Evolutionary conservation across 2,329 filamentous ascomycete genomes (phyloP).

Genomic region (Claviceps quebecensis): DNA sequence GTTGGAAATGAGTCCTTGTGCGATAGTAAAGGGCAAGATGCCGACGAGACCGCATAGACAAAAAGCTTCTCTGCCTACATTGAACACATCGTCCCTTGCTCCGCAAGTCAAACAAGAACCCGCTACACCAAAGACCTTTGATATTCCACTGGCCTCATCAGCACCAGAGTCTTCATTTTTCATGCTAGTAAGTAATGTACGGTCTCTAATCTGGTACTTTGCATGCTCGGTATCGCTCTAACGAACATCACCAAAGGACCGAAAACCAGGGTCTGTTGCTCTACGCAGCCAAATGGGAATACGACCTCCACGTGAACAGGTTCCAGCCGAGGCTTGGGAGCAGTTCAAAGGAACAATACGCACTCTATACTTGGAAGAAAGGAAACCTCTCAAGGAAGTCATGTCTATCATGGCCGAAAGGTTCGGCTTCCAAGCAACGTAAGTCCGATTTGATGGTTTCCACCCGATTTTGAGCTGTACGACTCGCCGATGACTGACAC

Average conservation of each 20-base stretch:
- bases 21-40: conserved; percentile 21
- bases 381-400: conserved; percentile 37
- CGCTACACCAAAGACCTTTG: conserved; percentile 15
- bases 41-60: conserved; percentile 20
- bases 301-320: conserved; percentile 27
- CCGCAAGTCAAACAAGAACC: conserved; percentile 18
- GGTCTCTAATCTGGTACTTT: too few species aligned
- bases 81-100: conserved; percentile 10
- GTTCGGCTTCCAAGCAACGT: conserved; percentile 35
- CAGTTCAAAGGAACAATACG: conserved; percentile 31
- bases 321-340: conserved; percentile 33
- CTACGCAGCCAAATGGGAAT: conserved; percentile 18
- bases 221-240: neutral
- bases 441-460: conserved; percentile 11
- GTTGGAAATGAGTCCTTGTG: conserved; percentile 20
- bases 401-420: conserved; percentile 35
- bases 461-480: neutral
- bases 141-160: conserved; percentile 12
- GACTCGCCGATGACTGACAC: conserved; percentile 12
- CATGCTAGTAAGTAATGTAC: conserved; percentile 13
- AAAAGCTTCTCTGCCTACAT: conserved; percentile 11
- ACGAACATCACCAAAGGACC: conserved; percentile 12
- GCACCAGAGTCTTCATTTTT: conserved; percentile 4
- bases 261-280: conserved; percentile 16
- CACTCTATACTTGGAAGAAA: conserved; percentile 32